Percentiles rank a stretch among this genome's conserved stretches.
Evolutionary conservation across 2,329 filamentous ascomycete species (phyloP).

Genomic region (Penicillium italicum): DNA sequence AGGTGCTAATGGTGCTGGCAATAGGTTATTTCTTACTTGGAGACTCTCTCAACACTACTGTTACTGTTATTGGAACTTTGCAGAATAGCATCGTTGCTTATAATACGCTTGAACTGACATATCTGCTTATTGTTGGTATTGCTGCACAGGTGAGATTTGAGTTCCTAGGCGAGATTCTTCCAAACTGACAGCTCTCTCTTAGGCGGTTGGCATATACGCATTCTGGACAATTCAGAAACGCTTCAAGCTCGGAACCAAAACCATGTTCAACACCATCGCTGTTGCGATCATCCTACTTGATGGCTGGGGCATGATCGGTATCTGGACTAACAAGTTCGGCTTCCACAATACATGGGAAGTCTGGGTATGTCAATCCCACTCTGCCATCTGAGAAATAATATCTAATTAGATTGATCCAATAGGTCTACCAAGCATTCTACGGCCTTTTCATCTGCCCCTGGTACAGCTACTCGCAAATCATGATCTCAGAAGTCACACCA

Average conservation of each 20-base stretch:
- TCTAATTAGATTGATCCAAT: neutral
- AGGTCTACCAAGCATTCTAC: slow-evolving; percentile 54
- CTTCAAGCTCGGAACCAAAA: slow-evolving; percentile 60
- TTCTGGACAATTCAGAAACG: slow-evolving; percentile 62
- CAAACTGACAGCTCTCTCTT: neutral
- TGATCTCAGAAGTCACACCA: slow-evolving; percentile 67
- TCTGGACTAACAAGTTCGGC: slow-evolving; percentile 53
- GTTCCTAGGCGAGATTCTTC: too few species aligned
- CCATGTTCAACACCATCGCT: slow-evolving; percentile 65
- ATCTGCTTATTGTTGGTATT: slow-evolving; percentile 64
- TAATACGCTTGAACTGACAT: slow-evolving; percentile 62
- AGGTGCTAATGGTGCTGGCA: neutral
- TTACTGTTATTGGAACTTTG: slow-evolving; percentile 63
- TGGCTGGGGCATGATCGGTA: slow-evolving; percentile 58
- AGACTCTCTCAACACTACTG: slow-evolving; percentile 67
- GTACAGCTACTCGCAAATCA: slow-evolving; percentile 68
- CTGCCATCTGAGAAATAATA: neutral
- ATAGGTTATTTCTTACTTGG: slow-evolving; percentile 62
- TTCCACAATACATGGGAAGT: slow-evolving; percentile 55
- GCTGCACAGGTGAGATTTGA: slow-evolving; percentile 52
- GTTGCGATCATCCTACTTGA: slow-evolving; percentile 58
- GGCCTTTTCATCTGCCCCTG: slow-evolving; percentile 65
- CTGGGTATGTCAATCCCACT: slow-evolving; percentile 36
- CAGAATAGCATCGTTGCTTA: slow-evolving; percentile 65
- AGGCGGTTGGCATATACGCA: slow-evolving; percentile 55